Percentiles rank a stretch among this genome's conserved stretches.
Conservation (phyloP, 2,329 filamentous ascomycete genomes). For the Neofusicoccum ribis region DNA sequence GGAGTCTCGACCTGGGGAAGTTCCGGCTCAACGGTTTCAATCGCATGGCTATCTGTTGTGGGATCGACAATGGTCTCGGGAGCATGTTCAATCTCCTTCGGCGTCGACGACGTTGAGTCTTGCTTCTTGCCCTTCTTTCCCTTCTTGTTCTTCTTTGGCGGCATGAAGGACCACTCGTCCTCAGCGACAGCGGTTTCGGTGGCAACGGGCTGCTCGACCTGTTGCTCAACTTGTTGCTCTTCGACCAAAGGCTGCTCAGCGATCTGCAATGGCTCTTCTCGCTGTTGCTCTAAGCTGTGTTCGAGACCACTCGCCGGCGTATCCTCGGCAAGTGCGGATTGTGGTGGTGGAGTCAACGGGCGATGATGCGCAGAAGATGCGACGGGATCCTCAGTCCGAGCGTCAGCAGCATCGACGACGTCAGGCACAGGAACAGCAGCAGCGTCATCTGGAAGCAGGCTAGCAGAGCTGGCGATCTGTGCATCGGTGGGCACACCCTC, state of each 20-base stretch:
- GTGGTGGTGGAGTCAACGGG: neutral
- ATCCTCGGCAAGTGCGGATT: neutral
- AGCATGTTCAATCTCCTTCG: neutral
- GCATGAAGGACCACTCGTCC: neutral
- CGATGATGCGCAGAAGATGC: neutral
- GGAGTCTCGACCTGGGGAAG: neutral
- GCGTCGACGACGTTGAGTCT: neutral
- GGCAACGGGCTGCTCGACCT: neutral
- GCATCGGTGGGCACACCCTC: neutral
- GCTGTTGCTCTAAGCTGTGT: neutral
- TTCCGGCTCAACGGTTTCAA: neutral
- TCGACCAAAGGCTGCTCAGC: neutral
- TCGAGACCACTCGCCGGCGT: neutral
- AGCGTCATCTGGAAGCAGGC: neutral
- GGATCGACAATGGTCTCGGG: constrained; percentile 1
- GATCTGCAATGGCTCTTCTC: neutral
- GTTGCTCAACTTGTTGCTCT: neutral
- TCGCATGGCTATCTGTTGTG: neutral
- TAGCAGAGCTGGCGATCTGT: neutral
- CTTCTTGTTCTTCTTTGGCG: constrained; percentile 17
- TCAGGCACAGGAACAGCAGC: neutral
- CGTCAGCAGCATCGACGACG: neutral
- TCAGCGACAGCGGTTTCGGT: constrained; percentile 8
- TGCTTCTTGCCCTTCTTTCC: constrained; percentile 19
- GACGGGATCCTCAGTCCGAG: constrained; percentile 3